Conservation (phyloP, 2,329 filamentous ascomycete species). For the Epichloe sylvatica region DNA sequence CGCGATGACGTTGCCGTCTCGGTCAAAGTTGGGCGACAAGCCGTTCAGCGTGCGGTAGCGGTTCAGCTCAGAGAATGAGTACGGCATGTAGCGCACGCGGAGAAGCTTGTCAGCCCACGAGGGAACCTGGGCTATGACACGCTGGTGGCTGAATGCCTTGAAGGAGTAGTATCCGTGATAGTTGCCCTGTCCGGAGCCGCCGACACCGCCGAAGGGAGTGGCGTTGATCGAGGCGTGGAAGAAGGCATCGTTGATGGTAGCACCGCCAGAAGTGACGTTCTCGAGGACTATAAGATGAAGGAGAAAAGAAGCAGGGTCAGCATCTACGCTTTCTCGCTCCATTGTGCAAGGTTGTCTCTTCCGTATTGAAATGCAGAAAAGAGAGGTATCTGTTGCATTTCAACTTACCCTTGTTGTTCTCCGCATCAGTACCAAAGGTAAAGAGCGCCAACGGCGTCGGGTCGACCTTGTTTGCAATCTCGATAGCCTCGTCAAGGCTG, state of each 20-base stretch:
- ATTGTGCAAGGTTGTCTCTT: no score
- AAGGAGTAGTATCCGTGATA: slow-evolving; percentile 37
- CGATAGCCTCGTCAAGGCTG: slow-evolving; percentile 72
- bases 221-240: slow-evolving; percentile 28
- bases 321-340: neutral
- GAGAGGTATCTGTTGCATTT: no score
- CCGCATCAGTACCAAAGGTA: slow-evolving; percentile 68
- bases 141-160: slow-evolving; percentile 27
- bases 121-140: slow-evolving; percentile 23
- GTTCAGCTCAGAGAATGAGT: slow-evolving; percentile 31
- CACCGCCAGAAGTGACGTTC: slow-evolving; percentile 32
- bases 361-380: neutral
- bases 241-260: slow-evolving; percentile 35
- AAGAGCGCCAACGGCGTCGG: slow-evolving; percentile 74
- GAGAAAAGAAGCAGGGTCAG: neutral
- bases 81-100: slow-evolving; percentile 54
- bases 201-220: slow-evolving; percentile 36
- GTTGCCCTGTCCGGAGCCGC: slow-evolving; percentile 31
- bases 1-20: slow-evolving; percentile 37
- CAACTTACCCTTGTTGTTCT: slow-evolving; percentile 55
- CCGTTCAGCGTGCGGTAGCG: slow-evolving; percentile 29
- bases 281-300: slow-evolving; percentile 16
- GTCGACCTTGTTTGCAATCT: slow-evolving; percentile 65
- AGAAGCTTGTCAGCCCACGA: slow-evolving; percentile 36
- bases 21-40: slow-evolving; percentile 46